Evolutionary conservation across 495 filamentous ascomycete genomes (phyloP), one percentile per base, ranked within the genome.

Genomic region (Neurospora hispaniola): DNA sequence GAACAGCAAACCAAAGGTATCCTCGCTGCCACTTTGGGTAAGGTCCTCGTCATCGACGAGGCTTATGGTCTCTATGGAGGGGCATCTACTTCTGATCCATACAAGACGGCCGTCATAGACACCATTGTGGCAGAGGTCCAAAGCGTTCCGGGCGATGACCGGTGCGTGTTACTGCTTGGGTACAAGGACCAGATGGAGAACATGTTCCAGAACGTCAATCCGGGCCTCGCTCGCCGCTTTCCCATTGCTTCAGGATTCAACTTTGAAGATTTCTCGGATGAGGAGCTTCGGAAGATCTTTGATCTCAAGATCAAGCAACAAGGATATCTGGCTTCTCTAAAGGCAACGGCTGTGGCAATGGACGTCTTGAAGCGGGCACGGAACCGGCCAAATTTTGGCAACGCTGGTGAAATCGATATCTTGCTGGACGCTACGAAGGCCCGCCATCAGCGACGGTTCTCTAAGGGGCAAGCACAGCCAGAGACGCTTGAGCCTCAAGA

Each of bases 121-220:
- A 95, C 93, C 5, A 90, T 96, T n/a, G 93, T 95, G 3, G 91
- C 92, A 0, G 91, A 96, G 72, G 88, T 96, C 0, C 93, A 95
- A 71, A 92, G 88, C 74, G 86, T 87, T 0, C 90, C 92, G 0
- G 90, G 91, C 0, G 92, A 94, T 42, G 92, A 96, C 78, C 86
- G 90, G 20, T 95, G 92, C 71, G 90, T 96, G 0, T 81, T 96
- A 0, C 82, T 95, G 0, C 83, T 95, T 2, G 93, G 93, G 0
- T 95, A 96, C 79, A 86, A 91, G 74, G 88, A 91, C n/a, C 82
- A 91, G 76, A 92, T 96, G 88, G 84, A 87, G 70, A 79, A 84
- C 4, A 94, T 96, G 92, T 92, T 96, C 74, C 89, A 90, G 71
- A 91, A 92, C 70, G 89, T 90, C 74, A 96, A 96, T 73, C 91